Base-by-base conservation (phyloP, 805 yeast genomes). In the Metschnikowia cerradonensis region DNA sequence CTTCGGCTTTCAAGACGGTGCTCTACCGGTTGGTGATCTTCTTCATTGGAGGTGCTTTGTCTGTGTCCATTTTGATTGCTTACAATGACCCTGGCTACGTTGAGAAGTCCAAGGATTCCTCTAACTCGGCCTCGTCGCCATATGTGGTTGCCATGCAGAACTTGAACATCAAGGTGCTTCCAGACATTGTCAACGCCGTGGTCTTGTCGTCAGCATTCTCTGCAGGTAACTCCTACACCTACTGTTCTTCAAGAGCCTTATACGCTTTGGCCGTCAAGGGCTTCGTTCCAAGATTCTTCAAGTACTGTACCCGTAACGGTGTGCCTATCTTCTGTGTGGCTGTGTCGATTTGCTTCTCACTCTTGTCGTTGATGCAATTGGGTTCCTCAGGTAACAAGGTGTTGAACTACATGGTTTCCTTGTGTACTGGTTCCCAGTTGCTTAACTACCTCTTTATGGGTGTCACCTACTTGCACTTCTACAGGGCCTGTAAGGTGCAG, bases 1-100 rank as follows among this genome's bases (percentile, higher is more conserved):
- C 70, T 20, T 61, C 61, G 19, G 75, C 77, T 15, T 74, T 68
- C 63, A 72, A 70, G 49, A 68, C 74, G 5, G 77, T 75, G 14
- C 65, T 73, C 34, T 71, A 68, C 62, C 66, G 79, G 52, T 66
- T 78, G 61, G 71, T 71, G 13, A 60, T 74, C n/a, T 73, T 75
- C 60, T 75, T 71, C 56, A 60, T 75, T 49, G 74, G 76, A 13
- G 78, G 77, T 43, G 72, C 77, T 13, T 62, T 75, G 33, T 67
- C 69, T 6, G 77, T 75, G 15, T 62, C 73, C 20, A 70, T 75
- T 48, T 63, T 75, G 53, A 62, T 58, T 30, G 59, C 60, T 10
- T 57, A 58, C 57, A 58, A 58, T 37, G 62, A 58, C 50, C 58
- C 59, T 8, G 46, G 22, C 14, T 57, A 57, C 56, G 38, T 54